A percentile compares a stretch with the other conserved stretches of the same genome.
phyloP scores from a whole-genome alignment of 1,284 basidiomycete species.

The Malassezia vespertilionis region DNA sequence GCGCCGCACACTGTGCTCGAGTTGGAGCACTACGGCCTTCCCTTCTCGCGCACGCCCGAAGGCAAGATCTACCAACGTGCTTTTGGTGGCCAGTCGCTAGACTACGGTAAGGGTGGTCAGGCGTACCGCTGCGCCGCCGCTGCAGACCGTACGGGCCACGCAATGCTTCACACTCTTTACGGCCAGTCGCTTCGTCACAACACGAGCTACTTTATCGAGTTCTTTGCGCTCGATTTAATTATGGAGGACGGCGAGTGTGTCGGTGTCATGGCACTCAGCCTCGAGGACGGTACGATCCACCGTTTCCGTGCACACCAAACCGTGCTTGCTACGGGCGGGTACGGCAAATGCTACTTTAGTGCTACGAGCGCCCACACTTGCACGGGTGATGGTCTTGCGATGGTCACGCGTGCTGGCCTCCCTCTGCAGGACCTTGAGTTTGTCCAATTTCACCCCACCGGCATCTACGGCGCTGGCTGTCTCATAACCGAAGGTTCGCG shows the following conservation, averaged over 20 bases:
- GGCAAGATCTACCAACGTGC: conserved; percentile 99
- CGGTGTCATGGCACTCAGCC: conserved; percentile 95
- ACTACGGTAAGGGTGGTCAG: conserved; percentile 96
- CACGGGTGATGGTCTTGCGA: conserved; percentile 96
- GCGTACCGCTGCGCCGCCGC: conserved; percentile 98
- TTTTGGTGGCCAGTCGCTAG: conserved; percentile 94
- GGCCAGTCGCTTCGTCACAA: conserved; percentile 98
- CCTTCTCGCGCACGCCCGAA: conserved; percentile 96
- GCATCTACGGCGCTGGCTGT: conserved; percentile 98
- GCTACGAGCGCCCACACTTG: conserved; percentile 99
- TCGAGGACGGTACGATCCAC: conserved; percentile 98
- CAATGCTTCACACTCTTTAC: conserved; percentile 94
- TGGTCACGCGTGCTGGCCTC: conserved; percentile 91
- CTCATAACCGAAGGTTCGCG: conserved; percentile 98
- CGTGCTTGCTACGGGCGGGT: conserved; percentile 94
- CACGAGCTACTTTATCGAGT: conserved; percentile 99
- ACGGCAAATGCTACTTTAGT: conserved; percentile 96
- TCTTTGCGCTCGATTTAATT: conserved; percentile 87
- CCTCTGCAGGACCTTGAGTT: conserved; percentile 97
- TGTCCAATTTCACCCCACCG: conserved; percentile 99
- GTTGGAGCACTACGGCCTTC: conserved; percentile 98
- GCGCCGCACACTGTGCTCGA: conserved; percentile 84
- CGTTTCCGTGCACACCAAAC: conserved; percentile 98
- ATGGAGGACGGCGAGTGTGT: conserved; percentile 99
- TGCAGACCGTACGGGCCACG: conserved; percentile 96